phyloP scores from a whole-genome alignment of 176 grass and related monocot genomes.

The Cenchrus fungigraminus region DNA sequence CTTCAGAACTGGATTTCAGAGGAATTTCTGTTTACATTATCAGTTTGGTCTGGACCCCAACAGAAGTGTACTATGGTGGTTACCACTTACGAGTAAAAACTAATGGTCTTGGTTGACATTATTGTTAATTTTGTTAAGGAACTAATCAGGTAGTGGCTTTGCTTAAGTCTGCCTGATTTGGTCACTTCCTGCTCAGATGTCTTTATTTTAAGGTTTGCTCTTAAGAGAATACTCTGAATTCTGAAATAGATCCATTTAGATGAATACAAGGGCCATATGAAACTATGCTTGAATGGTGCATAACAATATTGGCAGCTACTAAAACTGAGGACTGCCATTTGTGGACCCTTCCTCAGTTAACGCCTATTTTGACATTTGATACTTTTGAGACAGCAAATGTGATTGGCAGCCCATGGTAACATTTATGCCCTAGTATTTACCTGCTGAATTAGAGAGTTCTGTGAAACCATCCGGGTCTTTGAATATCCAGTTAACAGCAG shows the following conservation, averaged over 20 bases:
- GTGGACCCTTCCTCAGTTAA: neutral
- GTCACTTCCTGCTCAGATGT: neutral
- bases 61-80: neutral
- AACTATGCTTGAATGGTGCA: neutral
- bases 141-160: neutral
- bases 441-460: neutral
- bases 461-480: neutral
- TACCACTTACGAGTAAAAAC: neutral
- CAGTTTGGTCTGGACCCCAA: neutral
- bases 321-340: neutral
- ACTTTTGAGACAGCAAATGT: neutral
- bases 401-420: neutral
- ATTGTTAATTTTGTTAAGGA: conserved; percentile 5
- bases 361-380: neutral
- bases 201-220: neutral
- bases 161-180: conserved; percentile 13
- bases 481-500: neutral
- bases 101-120: conserved; percentile 15
- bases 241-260: conserved; percentile 2
- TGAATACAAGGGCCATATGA: neutral
- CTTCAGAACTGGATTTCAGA: neutral
- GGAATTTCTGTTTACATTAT: neutral
- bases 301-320: neutral
- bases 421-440: conserved; percentile 9
- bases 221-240: neutral